phyloP scores from a whole-genome alignment of 2,329 filamentous ascomycete genomes.

The Metarhizium guizhouense region DNA sequence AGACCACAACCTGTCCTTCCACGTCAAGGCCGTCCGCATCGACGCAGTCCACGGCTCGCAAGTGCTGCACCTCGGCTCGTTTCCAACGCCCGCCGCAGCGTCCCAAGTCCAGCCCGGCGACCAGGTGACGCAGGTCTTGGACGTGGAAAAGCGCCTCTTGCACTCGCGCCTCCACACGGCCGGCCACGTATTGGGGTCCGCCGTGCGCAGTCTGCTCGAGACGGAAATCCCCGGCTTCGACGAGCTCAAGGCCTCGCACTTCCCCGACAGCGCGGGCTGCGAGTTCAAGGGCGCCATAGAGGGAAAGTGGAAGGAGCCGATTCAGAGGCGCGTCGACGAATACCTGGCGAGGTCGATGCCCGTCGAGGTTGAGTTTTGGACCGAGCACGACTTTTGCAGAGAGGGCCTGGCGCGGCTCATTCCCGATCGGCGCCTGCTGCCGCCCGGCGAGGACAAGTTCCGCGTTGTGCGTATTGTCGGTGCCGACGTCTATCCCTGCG shows the following conservation, averaged over 20 bases:
- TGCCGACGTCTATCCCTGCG: conserved; percentile 63
- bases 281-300: conserved; percentile 62
- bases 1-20: too few relatives aligned
- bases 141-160: conserved; percentile 48
- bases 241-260: conserved; percentile 65
- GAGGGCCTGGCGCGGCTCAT: conserved; percentile 47
- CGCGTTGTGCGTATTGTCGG: conserved; percentile 53
- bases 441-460: conserved; percentile 40
- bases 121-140: not conserved
- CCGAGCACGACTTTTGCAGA: conserved; percentile 49
- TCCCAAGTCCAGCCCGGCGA: conserved; percentile 31
- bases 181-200: conserved; percentile 62
- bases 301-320: conserved; percentile 49
- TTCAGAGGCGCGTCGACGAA: conserved; percentile 53
- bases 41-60: conserved; percentile 15
- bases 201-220: conserved; percentile 51
- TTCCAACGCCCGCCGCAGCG: conserved; percentile 21
- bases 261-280: conserved; percentile 56
- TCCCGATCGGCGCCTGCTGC: conserved; percentile 35
- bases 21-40: too few relatives aligned
- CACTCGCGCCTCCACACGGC: conserved; percentile 66
- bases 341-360: conserved; percentile 46
- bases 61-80: conserved; percentile 59
- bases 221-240: conserved; percentile 43
- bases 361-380: conserved; percentile 57